Evolutionary conservation across 176 grass and related monocot genomes (phyloP).

Genomic region (Avena eriantha): DNA sequence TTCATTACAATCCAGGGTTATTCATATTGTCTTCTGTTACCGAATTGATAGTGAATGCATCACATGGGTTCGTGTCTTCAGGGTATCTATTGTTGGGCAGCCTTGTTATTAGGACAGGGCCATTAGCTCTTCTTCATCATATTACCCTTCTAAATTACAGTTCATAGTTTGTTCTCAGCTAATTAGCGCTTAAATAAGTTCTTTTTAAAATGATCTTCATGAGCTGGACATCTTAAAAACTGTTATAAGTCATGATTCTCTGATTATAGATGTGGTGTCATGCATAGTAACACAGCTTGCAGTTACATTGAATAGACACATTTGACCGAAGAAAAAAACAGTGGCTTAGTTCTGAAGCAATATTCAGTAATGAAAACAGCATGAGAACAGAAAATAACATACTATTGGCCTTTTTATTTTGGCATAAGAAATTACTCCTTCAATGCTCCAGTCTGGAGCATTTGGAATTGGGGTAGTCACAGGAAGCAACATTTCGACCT

Average conservation of each 20-base stretch:
- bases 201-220: not conserved
- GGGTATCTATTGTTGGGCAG: not conserved
- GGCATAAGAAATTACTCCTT: constrained; percentile 51
- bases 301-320: not conserved
- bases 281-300: not conserved
- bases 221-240: not conserved
- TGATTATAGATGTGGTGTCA: not conserved
- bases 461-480: constrained; percentile 50
- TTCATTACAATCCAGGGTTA: not conserved
- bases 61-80: not conserved
- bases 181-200: not conserved
- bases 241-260: not conserved
- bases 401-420: constrained; percentile 42
- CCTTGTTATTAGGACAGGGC: not conserved
- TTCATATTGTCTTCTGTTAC: not conserved
- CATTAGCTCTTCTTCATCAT: not conserved
- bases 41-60: not conserved
- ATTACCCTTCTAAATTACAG: not conserved
- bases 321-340: not conserved
- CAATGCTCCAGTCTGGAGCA: constrained; percentile 44
- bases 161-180: not conserved
- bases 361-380: not conserved
- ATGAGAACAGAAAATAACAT: not conserved
- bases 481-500: constrained; percentile 55
- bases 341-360: not conserved